Percentiles rank a stretch among this genome's conserved stretches.
Conservation (phyloP, 805 yeast species). For the Zygosaccharomyces pseudorouxii region DNA sequence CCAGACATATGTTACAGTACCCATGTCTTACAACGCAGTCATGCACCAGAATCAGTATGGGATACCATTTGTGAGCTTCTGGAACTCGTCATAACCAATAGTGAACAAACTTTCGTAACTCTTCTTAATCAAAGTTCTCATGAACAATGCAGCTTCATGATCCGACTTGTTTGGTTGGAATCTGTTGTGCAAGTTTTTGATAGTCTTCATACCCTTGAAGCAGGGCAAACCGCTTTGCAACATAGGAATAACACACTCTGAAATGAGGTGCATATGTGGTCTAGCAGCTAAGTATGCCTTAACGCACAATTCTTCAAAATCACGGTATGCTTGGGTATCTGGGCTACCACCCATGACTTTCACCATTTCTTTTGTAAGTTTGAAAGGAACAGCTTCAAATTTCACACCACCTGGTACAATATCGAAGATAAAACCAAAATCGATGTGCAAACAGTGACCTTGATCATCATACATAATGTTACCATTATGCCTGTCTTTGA, state of each 20-base stretch:
- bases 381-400: slow-evolving; percentile 97
- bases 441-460: slow-evolving; percentile 94
- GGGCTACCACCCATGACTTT: slow-evolving; percentile 90
- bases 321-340: slow-evolving; percentile 77
- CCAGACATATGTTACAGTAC: neutral
- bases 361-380: slow-evolving; percentile 93
- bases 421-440: slow-evolving; percentile 97
- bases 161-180: slow-evolving; percentile 80
- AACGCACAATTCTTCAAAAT: slow-evolving; percentile 94
- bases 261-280: slow-evolving; percentile 79
- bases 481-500: slow-evolving; percentile 98
- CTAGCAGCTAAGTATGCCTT: slow-evolving; percentile 87
- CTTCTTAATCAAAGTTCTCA: slow-evolving; percentile 71
- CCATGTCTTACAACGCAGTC: neutral
- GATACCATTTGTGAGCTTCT: slow-evolving; percentile 91
- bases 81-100: slow-evolving; percentile 96
- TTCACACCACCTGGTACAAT: slow-evolving; percentile 98
- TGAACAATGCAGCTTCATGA: slow-evolving; percentile 74
- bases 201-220: slow-evolving; percentile 78
- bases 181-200: slow-evolving; percentile 67
- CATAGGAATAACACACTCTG: slow-evolving; percentile 88
- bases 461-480: slow-evolving; percentile 93
- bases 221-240: slow-evolving; percentile 93
- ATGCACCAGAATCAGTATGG: slow-evolving; percentile 54
- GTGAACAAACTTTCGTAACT: slow-evolving; percentile 86